Evolutionary conservation across 768 basidiomycete genomes (phyloP).

Genomic region (Auricularia sp.): DNA sequence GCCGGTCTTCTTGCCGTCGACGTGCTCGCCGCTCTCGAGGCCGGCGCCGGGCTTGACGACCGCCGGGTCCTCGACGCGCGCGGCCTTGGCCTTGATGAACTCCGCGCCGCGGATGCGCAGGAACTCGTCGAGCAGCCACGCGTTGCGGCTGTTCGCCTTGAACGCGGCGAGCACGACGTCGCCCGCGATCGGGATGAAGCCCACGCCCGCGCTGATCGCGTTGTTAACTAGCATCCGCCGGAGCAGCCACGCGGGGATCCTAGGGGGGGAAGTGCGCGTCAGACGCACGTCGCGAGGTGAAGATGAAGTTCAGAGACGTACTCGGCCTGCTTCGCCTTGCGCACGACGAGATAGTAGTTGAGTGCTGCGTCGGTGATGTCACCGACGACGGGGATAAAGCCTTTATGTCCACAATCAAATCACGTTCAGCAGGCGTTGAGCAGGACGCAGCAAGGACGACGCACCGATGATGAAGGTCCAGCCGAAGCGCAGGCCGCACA

Average conservation of each 20-base stretch:
- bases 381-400: conserved; percentile 60
- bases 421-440: too few species aligned
- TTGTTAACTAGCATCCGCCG: conserved; percentile 71
- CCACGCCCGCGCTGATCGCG: conserved; percentile 51
- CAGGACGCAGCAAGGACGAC: background rate
- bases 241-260: conserved; percentile 52
- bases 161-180: conserved; percentile 66
- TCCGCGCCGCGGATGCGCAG: conserved; percentile 69
- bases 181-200: conserved; percentile 62
- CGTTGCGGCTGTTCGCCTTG: conserved; percentile 88
- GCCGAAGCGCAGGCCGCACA: conserved; percentile 77
- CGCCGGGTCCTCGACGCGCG: conserved; percentile 23
- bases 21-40: conserved; percentile 26
- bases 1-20: conserved; percentile 12
- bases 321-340: conserved; percentile 66
- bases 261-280: conserved; percentile 6
- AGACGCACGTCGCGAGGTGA: too few species aligned
- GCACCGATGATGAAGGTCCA: conserved; percentile 64
- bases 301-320: too few species aligned
- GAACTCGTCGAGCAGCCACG: conserved; percentile 75
- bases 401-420: conserved; percentile 14
- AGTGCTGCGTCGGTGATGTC: conserved; percentile 52
- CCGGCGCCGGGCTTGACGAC: conserved; percentile 50
- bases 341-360: conserved; percentile 68
- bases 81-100: conserved; percentile 33